These are phyloP conservation scores for Lonicera japonica DNA, from an alignment of 129 eudicot genomes.

Conservation along the genomic window DNA sequence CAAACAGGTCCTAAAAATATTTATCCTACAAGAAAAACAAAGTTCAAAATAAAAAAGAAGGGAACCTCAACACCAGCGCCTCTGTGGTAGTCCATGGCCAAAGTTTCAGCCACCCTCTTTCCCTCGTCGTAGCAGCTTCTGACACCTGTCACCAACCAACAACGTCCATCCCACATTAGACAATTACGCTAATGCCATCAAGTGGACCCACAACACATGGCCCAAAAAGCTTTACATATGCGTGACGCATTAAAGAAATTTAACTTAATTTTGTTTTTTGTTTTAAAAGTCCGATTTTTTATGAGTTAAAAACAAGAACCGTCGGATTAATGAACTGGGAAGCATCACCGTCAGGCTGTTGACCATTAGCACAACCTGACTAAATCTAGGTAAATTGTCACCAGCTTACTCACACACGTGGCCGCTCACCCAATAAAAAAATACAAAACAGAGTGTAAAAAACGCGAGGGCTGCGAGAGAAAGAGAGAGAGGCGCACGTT, in stretches of 20 bases:
- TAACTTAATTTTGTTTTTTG: too few species aligned
- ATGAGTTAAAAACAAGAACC: background rate
- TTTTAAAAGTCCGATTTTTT: background rate
- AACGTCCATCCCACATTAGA: background rate
- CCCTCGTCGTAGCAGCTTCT: slow-evolving; percentile 98
- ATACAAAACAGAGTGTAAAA: too few species aligned
- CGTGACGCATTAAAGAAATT: too few species aligned
- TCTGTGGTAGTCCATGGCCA: slow-evolving; percentile 94
- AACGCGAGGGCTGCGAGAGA: too few species aligned
- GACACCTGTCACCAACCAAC: slow-evolving; percentile 60
- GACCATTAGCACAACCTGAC: slow-evolving; percentile 17
- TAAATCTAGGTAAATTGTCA: slow-evolving; percentile 6
- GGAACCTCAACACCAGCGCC: slow-evolving; percentile 92
- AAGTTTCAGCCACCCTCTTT: slow-evolving; percentile 85
- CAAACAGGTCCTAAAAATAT: too few species aligned
- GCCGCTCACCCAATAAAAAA: background rate
- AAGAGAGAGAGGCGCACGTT: slow-evolving; percentile 14
- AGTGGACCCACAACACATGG: background rate
- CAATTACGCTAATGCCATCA: too few species aligned
- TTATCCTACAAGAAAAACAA: too few species aligned
- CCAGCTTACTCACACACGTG: slow-evolving; percentile 2
- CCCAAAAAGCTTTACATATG: background rate
- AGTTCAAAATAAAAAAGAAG: background rate
- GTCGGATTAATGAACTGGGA: background rate
- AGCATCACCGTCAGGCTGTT: background rate